Base-by-base conservation (phyloP, 2,329 filamentous ascomycete genomes). In the Zopfia rhizophila region DNA sequence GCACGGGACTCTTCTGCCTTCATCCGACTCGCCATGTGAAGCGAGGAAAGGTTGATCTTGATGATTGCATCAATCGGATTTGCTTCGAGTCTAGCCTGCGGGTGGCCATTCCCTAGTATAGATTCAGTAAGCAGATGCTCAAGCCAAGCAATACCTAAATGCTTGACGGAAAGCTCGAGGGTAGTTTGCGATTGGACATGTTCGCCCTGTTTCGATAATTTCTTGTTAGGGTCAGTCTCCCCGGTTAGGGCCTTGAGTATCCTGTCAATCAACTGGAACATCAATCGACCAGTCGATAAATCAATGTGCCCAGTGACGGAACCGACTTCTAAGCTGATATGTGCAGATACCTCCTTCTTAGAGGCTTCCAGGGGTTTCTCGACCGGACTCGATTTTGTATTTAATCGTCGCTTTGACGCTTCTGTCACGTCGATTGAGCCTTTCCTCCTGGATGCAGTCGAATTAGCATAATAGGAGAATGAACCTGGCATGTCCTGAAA, bases 391-490 rank as follows among this genome's bases (percentile, higher is more conserved):
- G 44, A 14, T 19, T 49, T 62, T 6, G 49, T 19, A 12, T 35
- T 45, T 8, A 55, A 38, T 24, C 55, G 60, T 24, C 32, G 56
- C 23, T 59, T 59, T 17, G 53, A 36, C 7, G 57, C 57, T 19
- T 59, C 60, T 19, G 45, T 13, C 7, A 45, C 16, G n/a, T 63
- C 61, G 37, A 58, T 28, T 1, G 62, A 60, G 31, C 43, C 42
- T 39, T 59, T 62, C 11, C 56, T 60, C 33, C 65, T 61, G 8
- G 66, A 55, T 7, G 69, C 65, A 5, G 69, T 72, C 19, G 72
- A 65, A 29, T 77, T 71, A 2, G 75, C 75, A 53, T 79, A 78
- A 17, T 71, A 68, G 0, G 77, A 79, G 53, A 79, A 79, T 0
- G 75, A 71, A 0, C 77, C 77, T 13, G 77, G 77, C 61, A 77